Percentiles rank a stretch among this genome's conserved stretches.
Evolutionary conservation across 2,329 filamentous ascomycete species (phyloP).

Genomic region (Alternaria ethzedia): DNA sequence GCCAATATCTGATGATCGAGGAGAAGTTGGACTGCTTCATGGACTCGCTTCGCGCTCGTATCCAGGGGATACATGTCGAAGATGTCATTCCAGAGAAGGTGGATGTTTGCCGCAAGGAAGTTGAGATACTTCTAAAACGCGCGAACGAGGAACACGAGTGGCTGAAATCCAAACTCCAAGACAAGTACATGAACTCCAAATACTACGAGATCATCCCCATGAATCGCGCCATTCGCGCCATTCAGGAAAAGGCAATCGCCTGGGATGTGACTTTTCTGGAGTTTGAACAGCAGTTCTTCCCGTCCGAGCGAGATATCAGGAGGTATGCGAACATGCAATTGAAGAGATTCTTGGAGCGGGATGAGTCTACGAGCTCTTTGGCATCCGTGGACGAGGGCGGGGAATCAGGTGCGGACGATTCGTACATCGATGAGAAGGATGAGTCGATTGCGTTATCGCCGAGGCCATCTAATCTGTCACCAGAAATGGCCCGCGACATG

Average conservation of each 20-base stretch:
- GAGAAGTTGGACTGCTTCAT: constrained; percentile 87
- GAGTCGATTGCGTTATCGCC: constrained; percentile 37
- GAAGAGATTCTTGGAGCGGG: constrained; percentile 87
- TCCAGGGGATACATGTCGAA: constrained; percentile 89
- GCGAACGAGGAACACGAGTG: constrained; percentile 82
- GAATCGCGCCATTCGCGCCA: constrained; percentile 84
- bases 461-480: constrained; percentile 55
- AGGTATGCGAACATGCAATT: constrained; percentile 90
- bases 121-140: constrained; percentile 77
- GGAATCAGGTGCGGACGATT: constrained; percentile 52
- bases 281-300: constrained; percentile 92
- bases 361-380: constrained; percentile 79
- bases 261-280: constrained; percentile 92
- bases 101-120: constrained; percentile 79
- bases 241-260: constrained; percentile 89
- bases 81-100: constrained; percentile 87
- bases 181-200: constrained; percentile 89
- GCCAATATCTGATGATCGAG: constrained; percentile 81
- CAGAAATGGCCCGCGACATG: constrained; percentile 69
- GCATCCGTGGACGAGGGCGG: constrained; percentile 70
- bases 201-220: constrained; percentile 97
- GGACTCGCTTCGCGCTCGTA: constrained; percentile 78
- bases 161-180: constrained; percentile 79
- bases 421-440: constrained; percentile 38
- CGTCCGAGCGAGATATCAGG: constrained; percentile 92